These are phyloP conservation scores for Dactylellina leptospora DNA, from an alignment of 2,329 filamentous ascomycete species.

Conservation along the genomic window DNA sequence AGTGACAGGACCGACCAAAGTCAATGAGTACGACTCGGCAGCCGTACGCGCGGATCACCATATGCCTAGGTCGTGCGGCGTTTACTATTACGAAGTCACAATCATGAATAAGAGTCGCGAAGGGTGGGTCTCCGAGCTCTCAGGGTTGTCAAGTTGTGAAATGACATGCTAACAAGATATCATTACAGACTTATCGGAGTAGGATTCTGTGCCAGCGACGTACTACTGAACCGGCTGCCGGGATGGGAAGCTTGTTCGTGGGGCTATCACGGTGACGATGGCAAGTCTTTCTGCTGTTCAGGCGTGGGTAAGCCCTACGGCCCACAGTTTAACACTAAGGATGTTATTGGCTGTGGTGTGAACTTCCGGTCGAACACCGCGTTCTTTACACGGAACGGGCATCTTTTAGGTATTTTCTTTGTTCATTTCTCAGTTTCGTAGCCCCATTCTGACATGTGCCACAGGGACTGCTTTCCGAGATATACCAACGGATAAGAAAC, in stretches of 20 bases:
- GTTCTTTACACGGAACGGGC: constrained; percentile 76
- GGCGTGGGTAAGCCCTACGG: constrained; percentile 69
- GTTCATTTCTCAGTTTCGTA: too few species aligned
- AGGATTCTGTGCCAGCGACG: constrained; percentile 69
- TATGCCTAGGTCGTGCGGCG: constrained; percentile 87
- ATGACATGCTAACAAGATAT: constrained; percentile 56
- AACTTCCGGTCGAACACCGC: constrained; percentile 72
- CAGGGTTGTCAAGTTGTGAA: constrained; percentile 4
- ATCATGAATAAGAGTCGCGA: constrained; percentile 74
- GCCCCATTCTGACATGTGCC: background rate
- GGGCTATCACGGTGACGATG: constrained; percentile 76
- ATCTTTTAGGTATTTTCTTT: constrained; percentile 67
- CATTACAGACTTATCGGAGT: constrained; percentile 68
- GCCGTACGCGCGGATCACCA: constrained; percentile 82
- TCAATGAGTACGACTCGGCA: constrained; percentile 77
- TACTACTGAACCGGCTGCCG: constrained; percentile 67
- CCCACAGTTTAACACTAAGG: constrained; percentile 66
- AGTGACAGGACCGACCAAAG: constrained; percentile 68
- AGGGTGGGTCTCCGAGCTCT: constrained; percentile 64
- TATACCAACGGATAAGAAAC: constrained; percentile 66
- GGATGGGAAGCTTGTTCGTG: constrained; percentile 75
- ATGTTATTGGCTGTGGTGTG: constrained; percentile 72
- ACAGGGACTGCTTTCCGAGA: constrained; percentile 76
- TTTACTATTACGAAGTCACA: constrained; percentile 89
- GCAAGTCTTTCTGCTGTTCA: constrained; percentile 68